phyloP scores from a whole-genome alignment of 2,329 filamentous ascomycete species.

The Colletotrichum sansevieriae region DNA sequence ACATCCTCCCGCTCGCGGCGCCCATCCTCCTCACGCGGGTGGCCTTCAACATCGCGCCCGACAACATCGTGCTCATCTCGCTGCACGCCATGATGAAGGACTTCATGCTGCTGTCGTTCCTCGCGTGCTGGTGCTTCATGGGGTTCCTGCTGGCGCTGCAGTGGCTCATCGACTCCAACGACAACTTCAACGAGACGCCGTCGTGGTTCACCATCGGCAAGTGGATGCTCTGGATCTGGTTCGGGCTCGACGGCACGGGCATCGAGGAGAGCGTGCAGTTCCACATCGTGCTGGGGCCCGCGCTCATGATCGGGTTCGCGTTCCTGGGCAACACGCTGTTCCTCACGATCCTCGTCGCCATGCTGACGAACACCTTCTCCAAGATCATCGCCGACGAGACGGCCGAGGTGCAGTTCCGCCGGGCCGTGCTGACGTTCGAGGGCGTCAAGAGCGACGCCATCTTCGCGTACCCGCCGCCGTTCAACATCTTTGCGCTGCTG shows the following conservation, averaged over 20 bases:
- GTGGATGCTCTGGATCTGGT: constrained; percentile 87
- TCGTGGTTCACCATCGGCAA: constrained; percentile 72
- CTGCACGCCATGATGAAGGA: constrained; percentile 81
- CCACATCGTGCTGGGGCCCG: constrained; percentile 75
- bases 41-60: constrained; percentile 79
- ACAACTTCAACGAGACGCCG: constrained; percentile 48
- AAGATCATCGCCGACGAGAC: constrained; percentile 77
- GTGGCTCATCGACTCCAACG: constrained; percentile 65
- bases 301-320: constrained; percentile 78
- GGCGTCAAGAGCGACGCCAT: constrained; percentile 80
- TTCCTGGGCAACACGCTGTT: constrained; percentile 83
- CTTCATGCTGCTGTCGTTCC: constrained; percentile 75
- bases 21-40: constrained; percentile 78
- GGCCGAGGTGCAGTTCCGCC: constrained; percentile 78
- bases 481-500: constrained; percentile 76
- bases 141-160: constrained; percentile 78
- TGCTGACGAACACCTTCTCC: constrained; percentile 79
- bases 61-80: constrained; percentile 82
- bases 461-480: constrained; percentile 77
- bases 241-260: constrained; percentile 75
- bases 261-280: constrained; percentile 68
- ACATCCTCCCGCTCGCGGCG: constrained; percentile 75
- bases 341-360: constrained; percentile 79
- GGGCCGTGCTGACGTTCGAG: constrained; percentile 79
- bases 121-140: constrained; percentile 70